Evolutionary conservation across 2,329 filamentous ascomycete species (phyloP).

Genomic region (Phialocephala subalpina): DNA sequence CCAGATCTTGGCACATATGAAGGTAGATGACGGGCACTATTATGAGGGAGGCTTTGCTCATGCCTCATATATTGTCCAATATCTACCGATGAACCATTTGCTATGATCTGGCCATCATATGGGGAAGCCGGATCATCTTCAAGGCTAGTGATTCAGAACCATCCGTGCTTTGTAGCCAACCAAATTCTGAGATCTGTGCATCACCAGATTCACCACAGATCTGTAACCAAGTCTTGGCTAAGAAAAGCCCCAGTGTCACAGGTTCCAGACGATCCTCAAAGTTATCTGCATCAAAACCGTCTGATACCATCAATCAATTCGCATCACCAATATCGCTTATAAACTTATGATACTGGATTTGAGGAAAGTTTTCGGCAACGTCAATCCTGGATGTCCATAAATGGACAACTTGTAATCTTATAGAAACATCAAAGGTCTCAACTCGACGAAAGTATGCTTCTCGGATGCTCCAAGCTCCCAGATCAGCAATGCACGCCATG

Average conservation of each 20-base stretch:
- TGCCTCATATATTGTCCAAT: conserved; percentile 13
- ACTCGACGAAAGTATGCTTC: background rate
- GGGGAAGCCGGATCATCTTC: background rate
- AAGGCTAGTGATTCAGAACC: conserved; percentile 9
- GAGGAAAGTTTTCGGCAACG: background rate
- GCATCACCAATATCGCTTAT: background rate
- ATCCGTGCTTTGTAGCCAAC: conserved; percentile 16
- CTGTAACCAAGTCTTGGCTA: background rate
- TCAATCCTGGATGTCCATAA: conserved; percentile 4
- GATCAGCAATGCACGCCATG: conserved; percentile 2
- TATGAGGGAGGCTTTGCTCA: background rate
- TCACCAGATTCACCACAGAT: background rate
- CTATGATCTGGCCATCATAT: conserved; percentile 10
- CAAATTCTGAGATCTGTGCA: conserved; percentile 5
- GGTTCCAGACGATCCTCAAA: background rate
- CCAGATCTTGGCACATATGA: background rate
- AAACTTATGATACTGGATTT: background rate
- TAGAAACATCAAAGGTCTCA: conserved; percentile 20
- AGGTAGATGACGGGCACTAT: background rate
- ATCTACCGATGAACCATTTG: background rate
- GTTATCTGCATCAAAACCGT: conserved; percentile 6
- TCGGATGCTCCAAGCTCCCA: background rate
- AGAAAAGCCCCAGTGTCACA: conserved; percentile 10
- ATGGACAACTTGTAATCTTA: conserved; percentile 13
- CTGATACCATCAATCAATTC: conserved; percentile 8